Evolutionary conservation across 257 asterid species (phyloP).

Genomic region (Mentha longifolia): DNA sequence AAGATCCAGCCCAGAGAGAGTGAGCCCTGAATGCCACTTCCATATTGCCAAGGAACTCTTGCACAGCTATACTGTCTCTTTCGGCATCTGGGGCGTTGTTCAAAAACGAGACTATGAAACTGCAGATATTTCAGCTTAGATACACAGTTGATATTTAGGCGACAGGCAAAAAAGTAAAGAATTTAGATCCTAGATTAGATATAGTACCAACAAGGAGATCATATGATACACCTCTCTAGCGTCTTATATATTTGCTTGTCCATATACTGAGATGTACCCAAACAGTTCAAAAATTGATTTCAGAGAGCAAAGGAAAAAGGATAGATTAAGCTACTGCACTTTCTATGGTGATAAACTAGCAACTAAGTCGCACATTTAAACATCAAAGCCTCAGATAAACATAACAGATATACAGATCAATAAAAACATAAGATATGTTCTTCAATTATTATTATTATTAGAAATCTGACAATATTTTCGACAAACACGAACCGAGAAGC

Average conservation of each 20-base stretch:
- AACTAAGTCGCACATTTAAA: neutral
- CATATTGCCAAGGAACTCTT: slow-evolving; percentile 85
- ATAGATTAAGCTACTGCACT: neutral
- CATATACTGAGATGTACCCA: neutral
- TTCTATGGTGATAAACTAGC: slow-evolving; percentile 3
- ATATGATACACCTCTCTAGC: slow-evolving; percentile 3
- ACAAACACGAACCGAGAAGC: neutral
- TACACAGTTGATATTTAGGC: neutral
- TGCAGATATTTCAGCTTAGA: slow-evolving; percentile 47
- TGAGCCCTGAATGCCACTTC: slow-evolving; percentile 94
- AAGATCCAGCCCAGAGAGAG: slow-evolving; percentile 91
- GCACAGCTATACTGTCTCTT: slow-evolving; percentile 87
- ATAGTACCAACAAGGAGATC: neutral
- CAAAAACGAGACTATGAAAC: slow-evolving; percentile 88
- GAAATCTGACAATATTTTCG: neutral
- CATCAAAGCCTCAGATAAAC: neutral
- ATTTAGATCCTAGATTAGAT: slow-evolving; percentile 15
- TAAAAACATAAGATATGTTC: neutral
- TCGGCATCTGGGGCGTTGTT: slow-evolving; percentile 83
- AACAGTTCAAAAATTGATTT: neutral
- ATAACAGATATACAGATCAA: neutral
- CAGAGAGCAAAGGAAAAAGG: neutral
- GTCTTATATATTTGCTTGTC: neutral
- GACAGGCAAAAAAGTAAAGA: slow-evolving; percentile 18
- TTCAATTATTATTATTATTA: neutral